Conservation (phyloP, 116 monocot genomes). For the Phalaenopsis hybrid region DNA sequence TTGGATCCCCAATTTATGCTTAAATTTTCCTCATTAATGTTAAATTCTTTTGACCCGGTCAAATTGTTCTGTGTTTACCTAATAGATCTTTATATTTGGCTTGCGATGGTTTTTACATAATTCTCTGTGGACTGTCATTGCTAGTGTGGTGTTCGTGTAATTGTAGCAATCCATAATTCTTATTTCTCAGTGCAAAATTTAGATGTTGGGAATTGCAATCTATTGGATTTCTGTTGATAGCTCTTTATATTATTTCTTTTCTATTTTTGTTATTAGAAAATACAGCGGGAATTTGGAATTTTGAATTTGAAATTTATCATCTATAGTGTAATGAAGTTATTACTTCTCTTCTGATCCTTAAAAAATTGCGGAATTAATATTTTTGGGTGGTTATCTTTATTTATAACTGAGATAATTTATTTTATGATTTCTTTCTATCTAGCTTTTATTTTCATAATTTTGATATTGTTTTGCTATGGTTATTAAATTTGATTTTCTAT, state of each 20-base stretch:
- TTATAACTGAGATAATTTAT: background rate
- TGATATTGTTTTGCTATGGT: too few species aligned
- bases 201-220: background rate
- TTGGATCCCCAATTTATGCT: too few species aligned
- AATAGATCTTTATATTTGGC: too few species aligned
- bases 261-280: background rate
- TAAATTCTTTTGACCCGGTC: too few species aligned
- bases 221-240: background rate
- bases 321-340: background rate
- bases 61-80: too few species aligned
- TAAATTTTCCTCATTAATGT: too few species aligned
- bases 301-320: background rate
- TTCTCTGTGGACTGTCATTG: background rate
- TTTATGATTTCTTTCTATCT: background rate
- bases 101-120: too few species aligned
- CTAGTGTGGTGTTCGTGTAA: background rate
- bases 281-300: background rate
- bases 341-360: background rate
- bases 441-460: too few species aligned
- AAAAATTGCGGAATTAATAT: background rate
- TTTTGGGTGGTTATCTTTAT: background rate
- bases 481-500: too few species aligned
- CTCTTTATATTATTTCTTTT: background rate
- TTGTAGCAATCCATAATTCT: background rate
- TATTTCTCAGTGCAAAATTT: background rate